phyloP scores from a whole-genome alignment of 352 stramenopile genomes.

The Pythium plurisporium region DNA sequence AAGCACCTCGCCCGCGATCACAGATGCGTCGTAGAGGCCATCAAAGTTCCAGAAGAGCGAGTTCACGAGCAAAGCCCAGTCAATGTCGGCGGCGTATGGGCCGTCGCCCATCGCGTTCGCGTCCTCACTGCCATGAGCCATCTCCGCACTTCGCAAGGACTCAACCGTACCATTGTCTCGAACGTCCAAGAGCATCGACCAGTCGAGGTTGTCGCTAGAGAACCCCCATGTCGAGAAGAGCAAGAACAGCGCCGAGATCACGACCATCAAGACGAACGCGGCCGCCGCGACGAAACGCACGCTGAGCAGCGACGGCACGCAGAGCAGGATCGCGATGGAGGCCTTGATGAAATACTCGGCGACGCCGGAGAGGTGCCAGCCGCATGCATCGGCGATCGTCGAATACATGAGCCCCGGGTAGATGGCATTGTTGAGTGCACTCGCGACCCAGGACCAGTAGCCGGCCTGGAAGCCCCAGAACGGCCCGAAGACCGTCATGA shows the following conservation, averaged over 20 bases:
- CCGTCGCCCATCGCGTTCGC: too few species aligned
- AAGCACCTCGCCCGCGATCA: conserved; percentile 78
- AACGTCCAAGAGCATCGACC: conserved; percentile 18
- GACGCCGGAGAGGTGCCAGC: conserved; percentile 20
- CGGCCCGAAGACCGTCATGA: conserved; percentile 69
- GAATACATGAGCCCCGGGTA: conserved; percentile 46
- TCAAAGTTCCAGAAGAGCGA: conserved; percentile 90
- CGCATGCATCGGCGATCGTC: conserved; percentile 22
- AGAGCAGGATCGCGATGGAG: conserved; percentile 27
- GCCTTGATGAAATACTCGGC: conserved; percentile 34
- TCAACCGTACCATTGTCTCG: not conserved
- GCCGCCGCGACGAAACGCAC: conserved; percentile 26
- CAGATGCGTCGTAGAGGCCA: conserved; percentile 77
- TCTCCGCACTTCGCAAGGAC: not conserved
- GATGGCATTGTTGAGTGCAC: conserved; percentile 37
- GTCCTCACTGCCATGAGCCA: too few species aligned
- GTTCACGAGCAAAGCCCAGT: conserved; percentile 62
- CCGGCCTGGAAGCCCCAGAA: conserved; percentile 85
- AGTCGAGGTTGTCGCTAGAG: conserved; percentile 14
- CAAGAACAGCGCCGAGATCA: conserved; percentile 30
- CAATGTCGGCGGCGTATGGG: not conserved
- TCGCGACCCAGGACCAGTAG: conserved; percentile 75
- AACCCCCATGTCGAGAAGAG: conserved; percentile 45
- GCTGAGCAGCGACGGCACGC: conserved; percentile 35
- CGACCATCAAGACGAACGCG: conserved; percentile 18